Evolutionary conservation across 805 yeast genomes (phyloP).

Genomic region (Torulaspora delbrueckii): DNA sequence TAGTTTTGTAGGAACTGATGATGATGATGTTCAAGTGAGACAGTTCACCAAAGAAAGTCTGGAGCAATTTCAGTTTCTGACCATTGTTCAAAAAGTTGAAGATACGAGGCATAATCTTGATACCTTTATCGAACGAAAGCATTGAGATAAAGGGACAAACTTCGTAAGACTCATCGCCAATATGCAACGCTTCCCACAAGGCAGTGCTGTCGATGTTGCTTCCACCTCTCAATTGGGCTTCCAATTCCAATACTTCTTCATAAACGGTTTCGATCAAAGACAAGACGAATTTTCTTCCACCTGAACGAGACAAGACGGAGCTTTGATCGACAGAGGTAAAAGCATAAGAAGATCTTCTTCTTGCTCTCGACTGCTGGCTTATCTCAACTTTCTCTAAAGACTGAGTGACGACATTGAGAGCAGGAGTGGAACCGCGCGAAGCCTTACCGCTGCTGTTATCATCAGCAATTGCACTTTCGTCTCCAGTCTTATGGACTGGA

Average conservation of each 20-base stretch:
- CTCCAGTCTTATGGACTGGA: slow-evolving; percentile 32
- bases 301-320: slow-evolving; percentile 35
- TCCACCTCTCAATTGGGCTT: slow-evolving; percentile 63
- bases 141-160: slow-evolving; percentile 80
- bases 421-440: slow-evolving; percentile 22
- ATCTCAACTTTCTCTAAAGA: slow-evolving; percentile 32
- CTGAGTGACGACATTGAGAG: slow-evolving; percentile 32
- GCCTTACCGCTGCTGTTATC: slow-evolving; percentile 13
- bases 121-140: slow-evolving; percentile 78
- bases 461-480: slow-evolving; percentile 32
- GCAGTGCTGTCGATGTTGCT: slow-evolving; percentile 42
- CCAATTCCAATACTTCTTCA: slow-evolving; percentile 70
- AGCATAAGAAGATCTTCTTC: slow-evolving; percentile 37
- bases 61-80: slow-evolving; percentile 70
- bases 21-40: slow-evolving; percentile 73
- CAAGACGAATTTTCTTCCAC: slow-evolving; percentile 51
- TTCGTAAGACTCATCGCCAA: slow-evolving; percentile 54
- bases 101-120: slow-evolving; percentile 82
- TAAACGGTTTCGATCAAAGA: slow-evolving; percentile 73
- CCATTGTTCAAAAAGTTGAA: slow-evolving; percentile 75
- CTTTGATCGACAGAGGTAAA: slow-evolving; percentile 34
- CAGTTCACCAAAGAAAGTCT: slow-evolving; percentile 72
- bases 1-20: slow-evolving; percentile 72
- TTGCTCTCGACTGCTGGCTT: slow-evolving; percentile 22
- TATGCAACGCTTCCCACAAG: slow-evolving; percentile 75